Evolutionary conservation across 306 rosid species (phyloP), one percentile per base, ranked within the genome.

Genomic region (Biancaea sappan): DNA sequence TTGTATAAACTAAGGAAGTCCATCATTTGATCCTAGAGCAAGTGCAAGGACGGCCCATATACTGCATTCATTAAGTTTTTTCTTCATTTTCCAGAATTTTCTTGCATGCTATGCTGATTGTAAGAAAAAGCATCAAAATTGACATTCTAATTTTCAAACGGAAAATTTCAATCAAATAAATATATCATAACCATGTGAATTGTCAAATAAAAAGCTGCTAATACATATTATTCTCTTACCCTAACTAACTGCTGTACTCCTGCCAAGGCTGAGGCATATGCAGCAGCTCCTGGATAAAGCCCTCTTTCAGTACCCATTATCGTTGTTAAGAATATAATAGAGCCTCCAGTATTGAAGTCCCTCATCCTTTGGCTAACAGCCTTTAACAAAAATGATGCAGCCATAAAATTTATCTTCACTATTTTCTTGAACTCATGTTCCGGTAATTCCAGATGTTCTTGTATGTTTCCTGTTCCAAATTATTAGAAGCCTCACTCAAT

Each of bases 221-320:
- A 12, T 10, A 37, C 47, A 65, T 43, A 12, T 32, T 43, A 12
- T 32, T 69, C 5, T 29, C 83, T 62, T 85, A 94, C 98, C 88
- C 98, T 81, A 53, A 72, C 97, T 82, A 91, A 82, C 71, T 94
- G 97, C 83, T 88, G 92, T 35, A 91, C 60, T 52, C 87, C 97
- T 6, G 96, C 98, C 24, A 81, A 74, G 73, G 88, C 82, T 12
- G 94, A 83, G 74, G 88, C 92, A 72, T 82, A 89, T 3, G 92
- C 94, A 43, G 92, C 89, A 78, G 89, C 88, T 43, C 98, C 97
- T 0, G 84, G 84, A 82, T 94, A 85, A 65, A 94, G 57, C 25
- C 96, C 97, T 81, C 98, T 86, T 76, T 85, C 91, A n/a, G 88
- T 70, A 61, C 98, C 98, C 43, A 74, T 22, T 5, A 94, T 78